Base-by-base conservation (phyloP, 2,329 filamentous ascomycete genomes). In the Alternaria ventricosa region DNA sequence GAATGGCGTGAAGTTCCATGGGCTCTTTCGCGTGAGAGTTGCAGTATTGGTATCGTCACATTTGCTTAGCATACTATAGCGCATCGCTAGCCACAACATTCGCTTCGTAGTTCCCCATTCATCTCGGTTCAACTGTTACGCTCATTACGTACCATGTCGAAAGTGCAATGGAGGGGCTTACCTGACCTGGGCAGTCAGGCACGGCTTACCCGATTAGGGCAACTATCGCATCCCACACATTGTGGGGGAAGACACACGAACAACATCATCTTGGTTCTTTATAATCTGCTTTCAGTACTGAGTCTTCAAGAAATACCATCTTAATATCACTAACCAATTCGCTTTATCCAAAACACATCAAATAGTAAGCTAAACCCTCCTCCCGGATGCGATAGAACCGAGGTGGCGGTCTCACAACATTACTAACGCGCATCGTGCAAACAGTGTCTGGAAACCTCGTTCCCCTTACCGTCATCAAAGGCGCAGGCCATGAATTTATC, bases 391-490 rank as follows among this genome's bases (percentile, higher is more conserved):
- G n/a, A 20, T 51, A 11, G n/a, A 22, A 44, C 4, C 41, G 10
- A 44, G 5, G 9, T 6, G 18, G 5, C 41, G 43, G 18, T 22
- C 18, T 33, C 12, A 25, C n/a, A 12, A 1, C 27, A 30, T 50
- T 2, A 23, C 44, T 55, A 43, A 56, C n/a, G 11, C n/a, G 27
- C 49, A 20, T 28, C 36, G 22, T 30, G 4, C 2, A n/a, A 41
- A 2, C 13, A 64, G 63, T 69, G 64, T 65, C 65, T 23, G 11
- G 33, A 12, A 53, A 27, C 12, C 69, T 69, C n/a, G 65, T 72
- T 13, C 68, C 68, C 27, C 67, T 72, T 25, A 71, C 68, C 18
- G 49, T 72, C 47, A 66, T 71, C 60, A 72, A 72, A 49, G 70
- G 67, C 54, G 70, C 70, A 28, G 68, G 70, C 54, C 62, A 69